phyloP scores from a whole-genome alignment of 2,329 filamentous ascomycete genomes.

The Fusarium sambucinum region DNA sequence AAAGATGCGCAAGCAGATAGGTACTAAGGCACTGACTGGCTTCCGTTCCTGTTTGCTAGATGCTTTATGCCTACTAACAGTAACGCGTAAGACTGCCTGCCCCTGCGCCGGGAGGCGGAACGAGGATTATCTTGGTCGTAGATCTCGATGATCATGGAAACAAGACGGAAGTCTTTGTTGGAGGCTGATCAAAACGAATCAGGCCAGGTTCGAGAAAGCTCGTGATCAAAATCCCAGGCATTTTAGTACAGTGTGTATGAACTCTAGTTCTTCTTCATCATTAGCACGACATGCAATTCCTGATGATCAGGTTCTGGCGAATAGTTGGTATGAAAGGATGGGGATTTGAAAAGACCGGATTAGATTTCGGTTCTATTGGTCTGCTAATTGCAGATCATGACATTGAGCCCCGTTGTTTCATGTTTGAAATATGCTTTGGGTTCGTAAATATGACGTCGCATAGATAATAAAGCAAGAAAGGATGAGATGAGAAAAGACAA shows the following conservation, averaged over 20 bases:
- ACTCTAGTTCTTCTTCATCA: slow-evolving; percentile 1
- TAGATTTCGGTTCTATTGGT: slow-evolving; percentile 6
- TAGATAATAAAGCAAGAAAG: not conserved
- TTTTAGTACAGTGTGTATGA: not conserved
- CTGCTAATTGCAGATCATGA: slow-evolving; percentile 31
- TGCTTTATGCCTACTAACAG: not conserved
- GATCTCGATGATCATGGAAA: slow-evolving; percentile 40
- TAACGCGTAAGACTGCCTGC: slow-evolving; percentile 11
- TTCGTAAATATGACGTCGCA: slow-evolving; percentile 36
- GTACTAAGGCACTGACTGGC: not conserved
- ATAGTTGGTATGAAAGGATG: slow-evolving; percentile 4
- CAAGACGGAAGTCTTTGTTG: slow-evolving; percentile 24
- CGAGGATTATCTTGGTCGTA: slow-evolving; percentile 7
- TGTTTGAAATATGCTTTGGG: not conserved
- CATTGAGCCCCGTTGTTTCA: slow-evolving; percentile 35
- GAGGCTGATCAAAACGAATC: slow-evolving; percentile 11
- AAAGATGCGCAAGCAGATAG: slow-evolving; percentile 1
- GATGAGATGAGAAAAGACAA: not conserved
- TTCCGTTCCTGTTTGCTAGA: not conserved
- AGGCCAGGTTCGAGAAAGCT: slow-evolving; percentile 1
- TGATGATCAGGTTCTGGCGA: not conserved
- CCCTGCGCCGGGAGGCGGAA: slow-evolving; percentile 19
- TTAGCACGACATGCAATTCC: slow-evolving; percentile 6
- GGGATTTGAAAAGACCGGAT: slow-evolving; percentile 7
- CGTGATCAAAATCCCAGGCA: slow-evolving; percentile 9